Evolutionary conservation across 140 eudicot species (phyloP).

Genomic region (Ambrosia hybrid): DNA sequence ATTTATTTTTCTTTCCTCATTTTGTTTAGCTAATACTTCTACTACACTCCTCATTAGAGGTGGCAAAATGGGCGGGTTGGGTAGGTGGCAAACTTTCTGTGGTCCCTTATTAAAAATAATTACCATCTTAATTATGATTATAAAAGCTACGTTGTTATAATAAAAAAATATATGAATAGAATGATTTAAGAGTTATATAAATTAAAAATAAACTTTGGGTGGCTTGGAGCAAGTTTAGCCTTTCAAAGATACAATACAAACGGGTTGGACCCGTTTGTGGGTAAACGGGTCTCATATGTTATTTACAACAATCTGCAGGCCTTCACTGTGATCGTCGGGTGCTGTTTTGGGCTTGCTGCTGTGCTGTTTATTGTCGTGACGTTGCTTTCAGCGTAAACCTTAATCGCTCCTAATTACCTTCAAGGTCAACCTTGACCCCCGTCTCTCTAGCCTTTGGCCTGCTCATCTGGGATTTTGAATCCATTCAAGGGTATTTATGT

Average conservation of each 20-base stretch:
- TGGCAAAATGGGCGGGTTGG: not conserved
- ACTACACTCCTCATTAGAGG: not conserved
- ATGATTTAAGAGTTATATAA: not conserved
- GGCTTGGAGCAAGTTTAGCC: not conserved
- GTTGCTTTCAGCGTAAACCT: conserved; percentile 56
- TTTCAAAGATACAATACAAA: not conserved
- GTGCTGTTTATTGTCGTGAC: conserved; percentile 66
- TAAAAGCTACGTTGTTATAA: not conserved
- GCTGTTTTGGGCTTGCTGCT: conserved; percentile 81
- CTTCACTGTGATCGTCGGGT: conserved; percentile 67
- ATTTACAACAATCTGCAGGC: conserved; percentile 66
- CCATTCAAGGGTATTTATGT: conserved; percentile 8
- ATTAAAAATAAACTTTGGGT: not conserved
- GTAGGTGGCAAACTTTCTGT: not conserved
- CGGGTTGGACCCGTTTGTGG: not conserved
- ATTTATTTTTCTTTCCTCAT: not conserved
- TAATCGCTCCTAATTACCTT: conserved; percentile 3
- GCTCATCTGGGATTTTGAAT: conserved; percentile 5
- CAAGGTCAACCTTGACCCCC: conserved; percentile 8
- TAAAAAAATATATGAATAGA: not conserved
- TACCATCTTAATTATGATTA: not conserved
- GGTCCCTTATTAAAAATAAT: not conserved
- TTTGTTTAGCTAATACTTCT: not conserved
- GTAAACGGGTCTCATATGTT: conserved; percentile 3
- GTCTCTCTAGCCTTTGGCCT: conserved; percentile 14